phyloP scores from a whole-genome alignment of 306 rosid species.

The Pyrus bretschneideri region DNA sequence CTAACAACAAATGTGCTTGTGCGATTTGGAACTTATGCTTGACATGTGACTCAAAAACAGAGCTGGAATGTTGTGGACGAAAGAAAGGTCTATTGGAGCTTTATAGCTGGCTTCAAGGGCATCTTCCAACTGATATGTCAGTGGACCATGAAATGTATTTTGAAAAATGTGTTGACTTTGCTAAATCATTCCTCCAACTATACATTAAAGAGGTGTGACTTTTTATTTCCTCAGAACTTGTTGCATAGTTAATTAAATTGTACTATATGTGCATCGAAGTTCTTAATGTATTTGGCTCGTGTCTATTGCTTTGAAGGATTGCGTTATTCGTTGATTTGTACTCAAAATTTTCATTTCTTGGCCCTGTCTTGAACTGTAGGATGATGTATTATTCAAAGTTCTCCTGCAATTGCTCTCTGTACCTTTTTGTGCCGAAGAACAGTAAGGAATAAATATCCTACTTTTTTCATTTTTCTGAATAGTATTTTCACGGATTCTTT shows the following conservation, averaged over 20 bases:
- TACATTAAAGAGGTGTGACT: conserved; percentile 67
- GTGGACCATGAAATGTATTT: conserved; percentile 36
- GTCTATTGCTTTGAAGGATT: too few species aligned
- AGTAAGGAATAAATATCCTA: conserved; percentile 41
- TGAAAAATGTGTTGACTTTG: conserved; percentile 50
- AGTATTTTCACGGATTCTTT: conserved; percentile 1
- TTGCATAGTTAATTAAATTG: neutral
- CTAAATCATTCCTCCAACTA: conserved; percentile 68
- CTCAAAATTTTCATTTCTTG: neutral
- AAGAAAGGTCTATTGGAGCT: conserved; percentile 57
- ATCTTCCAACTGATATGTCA: conserved; percentile 45
- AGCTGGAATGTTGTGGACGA: conserved; percentile 33
- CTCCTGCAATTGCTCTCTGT: conserved; percentile 56
- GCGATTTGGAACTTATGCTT: conserved; percentile 32
- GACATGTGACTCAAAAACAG: conserved; percentile 20
- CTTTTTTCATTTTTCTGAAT: neutral
- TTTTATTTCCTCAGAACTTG: neutral
- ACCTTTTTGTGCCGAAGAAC: conserved; percentile 37
- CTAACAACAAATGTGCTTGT: conserved; percentile 26
- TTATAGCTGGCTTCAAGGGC: conserved; percentile 62
- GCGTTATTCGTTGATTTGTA: too few species aligned
- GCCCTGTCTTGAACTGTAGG: conserved; percentile 44
- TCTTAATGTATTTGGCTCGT: neutral
- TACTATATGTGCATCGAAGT: neutral
- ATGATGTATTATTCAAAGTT: conserved; percentile 80